A percentile compares a stretch with the other conserved stretches of the same genome.
These are phyloP conservation scores for Venturia oleaginea DNA, from an alignment of 2,329 filamentous ascomycete species.

Conservation along the genomic window DNA sequence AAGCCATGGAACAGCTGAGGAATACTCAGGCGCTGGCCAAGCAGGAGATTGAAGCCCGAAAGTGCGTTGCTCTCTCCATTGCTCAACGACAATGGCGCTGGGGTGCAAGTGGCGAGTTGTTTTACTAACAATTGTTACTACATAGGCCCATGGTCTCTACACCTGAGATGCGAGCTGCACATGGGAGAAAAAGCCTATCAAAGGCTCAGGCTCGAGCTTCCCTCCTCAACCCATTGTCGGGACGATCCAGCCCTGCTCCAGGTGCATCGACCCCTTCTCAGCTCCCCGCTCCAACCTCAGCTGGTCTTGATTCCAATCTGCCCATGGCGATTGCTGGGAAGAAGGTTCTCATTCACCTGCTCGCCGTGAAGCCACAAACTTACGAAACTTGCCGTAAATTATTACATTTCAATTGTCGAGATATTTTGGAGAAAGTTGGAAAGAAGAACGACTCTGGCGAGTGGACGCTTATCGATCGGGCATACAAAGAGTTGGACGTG, in stretches of 20 bases:
- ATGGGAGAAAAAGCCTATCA: constrained; percentile 1
- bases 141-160: constrained; percentile 11
- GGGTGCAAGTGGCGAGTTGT: background rate
- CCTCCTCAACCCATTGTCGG: constrained; percentile 7
- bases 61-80: constrained; percentile 33
- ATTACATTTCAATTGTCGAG: constrained; percentile 4
- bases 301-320: constrained; percentile 11
- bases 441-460: constrained; percentile 25
- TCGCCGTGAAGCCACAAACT: constrained; percentile 12
- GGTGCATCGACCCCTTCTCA: constrained; percentile 7
- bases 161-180: constrained; percentile 6
- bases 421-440: constrained; percentile 38
- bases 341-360: constrained; percentile 15
- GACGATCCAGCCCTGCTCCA: constrained; percentile 9
- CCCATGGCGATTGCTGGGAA: constrained; percentile 8
- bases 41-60: constrained; percentile 52
- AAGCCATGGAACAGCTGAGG: constrained; percentile 50
- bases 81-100: constrained; percentile 11
- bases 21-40: constrained; percentile 50
- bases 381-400: constrained; percentile 2
- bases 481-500: constrained; percentile 52
- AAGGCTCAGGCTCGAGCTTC: constrained; percentile 9
- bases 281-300: constrained; percentile 5
- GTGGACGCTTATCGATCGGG: constrained; percentile 48
- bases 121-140: constrained; percentile 8